These are phyloP conservation scores for Brassica juncea DNA, from an alignment of 345 rosid genomes.

Conservation along the genomic window DNA sequence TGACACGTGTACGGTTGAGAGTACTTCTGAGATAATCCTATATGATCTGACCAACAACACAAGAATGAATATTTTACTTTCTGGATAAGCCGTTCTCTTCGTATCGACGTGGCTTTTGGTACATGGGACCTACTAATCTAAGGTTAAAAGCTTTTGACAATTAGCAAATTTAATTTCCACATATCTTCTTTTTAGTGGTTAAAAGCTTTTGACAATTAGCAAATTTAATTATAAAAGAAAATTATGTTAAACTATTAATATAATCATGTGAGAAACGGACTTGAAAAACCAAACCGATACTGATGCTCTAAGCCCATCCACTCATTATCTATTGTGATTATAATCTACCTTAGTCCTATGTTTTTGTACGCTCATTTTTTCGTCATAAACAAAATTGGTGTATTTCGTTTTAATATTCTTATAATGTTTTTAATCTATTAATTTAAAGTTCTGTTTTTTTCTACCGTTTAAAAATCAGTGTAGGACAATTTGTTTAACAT, in stretches of 20 bases:
- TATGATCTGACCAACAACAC: slow-evolving; percentile 17
- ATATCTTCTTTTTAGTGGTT: too few relatives aligned
- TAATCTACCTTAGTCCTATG: slow-evolving; percentile 9
- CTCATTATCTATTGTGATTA: slow-evolving; percentile 21
- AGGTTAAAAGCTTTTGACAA: neutral
- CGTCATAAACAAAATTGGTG: neutral
- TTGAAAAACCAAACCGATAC: too few relatives aligned
- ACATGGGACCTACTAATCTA: slow-evolving; percentile 37
- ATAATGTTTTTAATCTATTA: neutral
- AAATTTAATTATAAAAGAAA: too few relatives aligned
- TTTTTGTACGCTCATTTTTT: neutral
- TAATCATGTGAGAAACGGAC: too few relatives aligned
- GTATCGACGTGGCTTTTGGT: slow-evolving; percentile 28
- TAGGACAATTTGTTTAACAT: neutral
- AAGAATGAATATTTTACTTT: slow-evolving; percentile 17
- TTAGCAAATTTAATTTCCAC: too few relatives aligned
- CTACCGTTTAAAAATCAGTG: neutral
- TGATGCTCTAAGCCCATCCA: slow-evolving; percentile 18
- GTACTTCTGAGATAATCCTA: slow-evolving; percentile 10
- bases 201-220: too few relatives aligned
- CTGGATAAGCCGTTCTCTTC: slow-evolving; percentile 34
- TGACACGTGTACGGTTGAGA: slow-evolving; percentile 32
- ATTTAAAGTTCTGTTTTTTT: too few relatives aligned
- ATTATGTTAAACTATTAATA: too few relatives aligned
- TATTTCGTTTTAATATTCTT: neutral